phyloP scores from a whole-genome alignment of 208 protist genomes.

The Trypanosoma boissoni region DNA sequence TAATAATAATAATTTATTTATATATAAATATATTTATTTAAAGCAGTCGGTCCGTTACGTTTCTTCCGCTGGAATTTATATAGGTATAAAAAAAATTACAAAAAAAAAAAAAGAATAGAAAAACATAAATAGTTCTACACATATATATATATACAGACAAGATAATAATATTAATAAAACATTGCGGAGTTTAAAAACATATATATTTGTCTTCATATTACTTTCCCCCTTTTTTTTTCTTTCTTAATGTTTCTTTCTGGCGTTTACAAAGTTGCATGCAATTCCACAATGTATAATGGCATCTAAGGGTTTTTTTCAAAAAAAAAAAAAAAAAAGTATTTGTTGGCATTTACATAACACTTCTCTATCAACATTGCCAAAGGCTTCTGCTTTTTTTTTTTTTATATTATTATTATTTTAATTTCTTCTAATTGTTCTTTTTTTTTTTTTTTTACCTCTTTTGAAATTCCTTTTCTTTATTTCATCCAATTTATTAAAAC shows the following conservation, averaged over 20 bases:
- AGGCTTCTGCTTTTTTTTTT: background rate
- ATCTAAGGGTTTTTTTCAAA: constrained; percentile 46
- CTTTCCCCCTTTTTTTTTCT: no score
- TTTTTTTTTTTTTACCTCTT: background rate
- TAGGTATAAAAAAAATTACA: constrained; percentile 70
- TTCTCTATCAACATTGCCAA: no score
- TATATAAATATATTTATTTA: no score
- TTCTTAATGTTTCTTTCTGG: constrained; percentile 88
- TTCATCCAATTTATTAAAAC: constrained; percentile 23
- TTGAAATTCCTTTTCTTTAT: constrained; percentile 6
- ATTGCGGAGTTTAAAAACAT: no score
- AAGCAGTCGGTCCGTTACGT: no score
- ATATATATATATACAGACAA: no score
- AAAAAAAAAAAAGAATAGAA: constrained; percentile 92
- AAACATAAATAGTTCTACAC: constrained; percentile 86
- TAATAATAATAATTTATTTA: no score
- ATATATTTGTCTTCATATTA: no score
- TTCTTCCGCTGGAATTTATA: no score
- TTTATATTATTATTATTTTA: background rate
- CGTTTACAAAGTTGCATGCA: constrained; percentile 86
- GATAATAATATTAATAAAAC: no score
- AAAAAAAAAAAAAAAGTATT: constrained; percentile 94
- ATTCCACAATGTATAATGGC: constrained; percentile 61
- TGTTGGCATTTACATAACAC: constrained; percentile 92
- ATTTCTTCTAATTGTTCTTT: background rate